Evolutionary conservation across 352 stramenopile species (phyloP), one percentile per base, ranked within the genome.

Genomic region (Phytopythium litorale): DNA sequence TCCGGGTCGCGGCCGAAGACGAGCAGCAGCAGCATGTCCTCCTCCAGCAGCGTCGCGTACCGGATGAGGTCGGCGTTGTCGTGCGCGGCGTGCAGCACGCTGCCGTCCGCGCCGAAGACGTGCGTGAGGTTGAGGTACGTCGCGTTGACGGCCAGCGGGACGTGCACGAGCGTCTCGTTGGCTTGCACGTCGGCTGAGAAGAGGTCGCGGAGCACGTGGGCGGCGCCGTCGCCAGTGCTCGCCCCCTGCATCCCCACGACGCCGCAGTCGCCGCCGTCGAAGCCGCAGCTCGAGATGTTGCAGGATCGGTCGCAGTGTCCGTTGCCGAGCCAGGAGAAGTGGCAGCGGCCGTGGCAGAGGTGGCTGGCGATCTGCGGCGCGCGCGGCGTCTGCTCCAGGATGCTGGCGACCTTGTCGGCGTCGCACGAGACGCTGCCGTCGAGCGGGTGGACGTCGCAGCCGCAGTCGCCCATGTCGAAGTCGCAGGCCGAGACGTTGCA

Each of bases 381-480:
- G 21, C 78, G 84, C 8, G 81, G 74, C n/a, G 61, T 56, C 1
- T 71, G 66, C 46, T 92, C 84, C 40, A 79, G 57, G 38, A 92
- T 86, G 38, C 50, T 75, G 1, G 78, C 79, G 58, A 92, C 76
- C 60, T 88, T 89, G 19, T 79, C 73, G 0, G 71, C 56, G 42
- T 92, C 78, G 63, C 84, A 92, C 19, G 53, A 71, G 16, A 92
- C 69, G 0, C 65, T 38, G 45, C 79, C 84, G 37, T 87, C 68
- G 6, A 80, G 30, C 21, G 63, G 40, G 38, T 71, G 71, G 45
- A 92, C 79, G 23, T 89, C 68, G 64, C 89, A 92, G 43, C 90
- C 88, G 70, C 95, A 98, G 72, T 98, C 95, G 19, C 94, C 95
- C 70, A 94, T 91, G 66, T 98, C 95, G 58, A 88, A 98, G 57